Base-by-base conservation (phyloP, 768 basidiomycete genomes). In the Favolaschia claudopus region DNA sequence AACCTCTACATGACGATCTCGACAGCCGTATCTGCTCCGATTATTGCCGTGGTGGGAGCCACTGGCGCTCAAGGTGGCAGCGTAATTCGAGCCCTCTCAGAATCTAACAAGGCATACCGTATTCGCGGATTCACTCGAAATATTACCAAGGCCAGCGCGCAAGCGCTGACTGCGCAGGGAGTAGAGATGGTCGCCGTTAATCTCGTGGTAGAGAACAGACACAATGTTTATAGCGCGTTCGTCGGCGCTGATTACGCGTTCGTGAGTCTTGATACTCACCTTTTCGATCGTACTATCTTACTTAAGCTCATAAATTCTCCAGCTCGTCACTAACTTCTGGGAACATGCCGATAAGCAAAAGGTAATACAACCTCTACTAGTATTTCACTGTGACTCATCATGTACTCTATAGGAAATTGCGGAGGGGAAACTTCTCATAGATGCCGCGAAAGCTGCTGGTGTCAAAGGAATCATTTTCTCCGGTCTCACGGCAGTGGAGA, bases 371-470 rank as follows among this genome's bases (percentile, higher is more conserved):
- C 31, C n/a, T 20, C 17, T 32, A 22, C 24, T 9, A 19, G 24
- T 32, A 39, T 27, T 12, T 22, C 4, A 34, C 20, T n/a, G 2
- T 4, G 7, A 10, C 20, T 40, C 14, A 24, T 19, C 13, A n/a
- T n/a, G n/a, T n/a, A n/a, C 7, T 2, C 24, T 2, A 33, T 47
- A 62, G 60, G 60, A 62, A 58, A 31, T 47, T 0, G 12, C 36
- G 5, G 60, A 62, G 34, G 60, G 42, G 8, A 62, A 55, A 38
- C 10, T 57, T 47, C 43, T 62, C 9, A 57, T 62, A 24, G 55
- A 62, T 25, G 60, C 60, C 1, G 60, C 60, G 8, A 57, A 51
- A 29, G 60, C 60, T 1, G 55, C 43, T 5, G 53, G 53, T 2
- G 55, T 31, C 7, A 27, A 47, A n/a, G 29, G 54, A 22, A 36